A percentile compares a stretch with the other conserved stretches of the same genome.
These are phyloP conservation scores for Colletotrichum eleusines DNA, from an alignment of 2,329 filamentous ascomycete species.

Conservation along the genomic window DNA sequence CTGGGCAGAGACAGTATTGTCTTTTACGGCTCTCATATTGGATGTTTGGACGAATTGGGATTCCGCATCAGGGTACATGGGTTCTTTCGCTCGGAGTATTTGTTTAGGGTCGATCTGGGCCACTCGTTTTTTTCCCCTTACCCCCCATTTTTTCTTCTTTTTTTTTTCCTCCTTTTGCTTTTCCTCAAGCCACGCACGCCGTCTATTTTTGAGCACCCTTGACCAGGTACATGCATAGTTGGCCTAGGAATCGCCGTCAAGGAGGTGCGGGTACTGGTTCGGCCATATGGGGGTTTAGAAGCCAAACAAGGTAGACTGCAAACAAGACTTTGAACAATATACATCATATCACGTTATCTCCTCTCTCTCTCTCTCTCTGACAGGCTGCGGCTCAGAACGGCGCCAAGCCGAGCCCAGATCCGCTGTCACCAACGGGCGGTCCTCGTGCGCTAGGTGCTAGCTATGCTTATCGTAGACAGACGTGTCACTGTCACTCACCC, in stretches of 20 bases:
- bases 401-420: conserved; percentile 23
- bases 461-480: neutral
- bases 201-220: conserved; percentile 6
- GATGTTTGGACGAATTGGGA: neutral
- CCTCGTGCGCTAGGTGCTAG: neutral
- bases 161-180: neutral
- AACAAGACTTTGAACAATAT: conserved; percentile 3
- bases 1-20: neutral
- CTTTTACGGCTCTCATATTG: neutral
- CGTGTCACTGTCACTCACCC: conserved; percentile 21
- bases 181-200: neutral
- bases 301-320: conserved; percentile 18
- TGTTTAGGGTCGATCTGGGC: conserved; percentile 8
- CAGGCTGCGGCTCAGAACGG: conserved; percentile 11
- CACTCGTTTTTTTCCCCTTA: neutral
- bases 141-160: too few species aligned
- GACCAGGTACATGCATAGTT: conserved; percentile 1
- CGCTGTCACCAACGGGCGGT: neutral
- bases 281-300: neutral
- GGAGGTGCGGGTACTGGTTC: neutral
- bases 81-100: conserved; percentile 4
- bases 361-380: too few species aligned
- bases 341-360: neutral
- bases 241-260: neutral
- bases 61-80: conserved; percentile 13